Conservation (phyloP, 2,329 filamentous ascomycete species). For the Diaporthe sp. region DNA sequence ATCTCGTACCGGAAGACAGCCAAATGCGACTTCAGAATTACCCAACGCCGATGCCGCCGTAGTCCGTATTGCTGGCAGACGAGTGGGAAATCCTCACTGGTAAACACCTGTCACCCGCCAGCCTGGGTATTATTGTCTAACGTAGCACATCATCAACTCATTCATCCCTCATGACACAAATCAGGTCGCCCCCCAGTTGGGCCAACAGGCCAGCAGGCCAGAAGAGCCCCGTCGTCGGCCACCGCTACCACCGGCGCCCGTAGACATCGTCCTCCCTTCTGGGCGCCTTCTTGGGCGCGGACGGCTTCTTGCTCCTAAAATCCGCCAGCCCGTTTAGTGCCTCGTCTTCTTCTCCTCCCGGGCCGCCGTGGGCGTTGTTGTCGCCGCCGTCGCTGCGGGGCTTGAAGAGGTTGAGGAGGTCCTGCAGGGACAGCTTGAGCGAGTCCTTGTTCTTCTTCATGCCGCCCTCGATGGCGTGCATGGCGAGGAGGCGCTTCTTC, state of each 20-base stretch:
- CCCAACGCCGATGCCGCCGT: constrained; percentile 6
- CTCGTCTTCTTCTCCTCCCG: constrained; percentile 43
- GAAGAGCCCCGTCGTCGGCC: neutral
- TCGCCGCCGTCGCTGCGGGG: constrained; percentile 58
- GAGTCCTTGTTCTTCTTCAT: constrained; percentile 75
- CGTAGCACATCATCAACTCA: constrained; percentile 19
- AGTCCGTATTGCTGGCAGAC: neutral
- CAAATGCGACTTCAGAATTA: neutral
- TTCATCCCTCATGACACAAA: neutral
- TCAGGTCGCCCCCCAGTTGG: neutral
- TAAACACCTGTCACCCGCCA: neutral
- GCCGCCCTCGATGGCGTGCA: constrained; percentile 88
- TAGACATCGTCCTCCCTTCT: constrained; percentile 57
- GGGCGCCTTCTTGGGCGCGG: constrained; percentile 46
- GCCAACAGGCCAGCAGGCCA: neutral
- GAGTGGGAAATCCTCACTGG: neutral
- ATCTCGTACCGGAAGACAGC: neutral
- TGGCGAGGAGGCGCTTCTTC: constrained; percentile 92
- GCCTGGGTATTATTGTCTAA: constrained; percentile 4
- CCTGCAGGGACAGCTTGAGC: constrained; percentile 90
- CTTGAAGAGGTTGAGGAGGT: constrained; percentile 92
- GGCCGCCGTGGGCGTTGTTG: constrained; percentile 33
- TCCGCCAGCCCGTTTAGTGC: constrained; percentile 38
- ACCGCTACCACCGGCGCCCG: constrained; percentile 57
- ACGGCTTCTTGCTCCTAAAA: constrained; percentile 46